These are phyloP conservation scores for Saccharum officinarum DNA, from an alignment of 176 grass and related monocot genomes.

Conservation along the genomic window DNA sequence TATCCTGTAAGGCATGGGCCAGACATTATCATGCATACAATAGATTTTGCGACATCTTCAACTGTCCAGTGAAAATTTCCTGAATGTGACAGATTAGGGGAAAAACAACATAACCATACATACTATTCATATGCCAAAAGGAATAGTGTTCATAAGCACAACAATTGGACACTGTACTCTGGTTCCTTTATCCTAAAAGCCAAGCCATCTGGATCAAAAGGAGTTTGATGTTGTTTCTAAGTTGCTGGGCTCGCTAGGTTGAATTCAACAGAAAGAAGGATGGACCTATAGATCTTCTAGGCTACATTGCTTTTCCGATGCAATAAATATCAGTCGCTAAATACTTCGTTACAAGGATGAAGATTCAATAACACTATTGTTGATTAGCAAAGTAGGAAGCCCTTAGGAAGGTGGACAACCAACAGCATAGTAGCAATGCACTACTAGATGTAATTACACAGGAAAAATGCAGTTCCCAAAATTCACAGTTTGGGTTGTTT, in stretches of 20 bases:
- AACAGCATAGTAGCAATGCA: not conserved
- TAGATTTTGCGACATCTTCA: slow-evolving; percentile 94
- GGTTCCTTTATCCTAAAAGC: not conserved
- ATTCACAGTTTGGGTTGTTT: not conserved
- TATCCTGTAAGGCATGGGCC: slow-evolving; percentile 96
- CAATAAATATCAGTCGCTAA: not conserved
- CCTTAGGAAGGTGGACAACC: not conserved
- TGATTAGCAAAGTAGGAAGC: slow-evolving; percentile 21
- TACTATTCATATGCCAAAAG: slow-evolving; percentile 1
- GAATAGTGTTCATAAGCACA: not conserved
- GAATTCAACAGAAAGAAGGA: not conserved
- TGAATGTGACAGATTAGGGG: slow-evolving; percentile 18
- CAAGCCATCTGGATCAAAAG: not conserved
- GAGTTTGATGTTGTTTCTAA: slow-evolving; percentile 14
- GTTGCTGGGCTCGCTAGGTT: not conserved
- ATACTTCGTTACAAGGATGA: not conserved
- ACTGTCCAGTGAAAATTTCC: slow-evolving; percentile 98
- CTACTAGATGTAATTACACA: not conserved
- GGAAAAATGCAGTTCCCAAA: slow-evolving; percentile 1
- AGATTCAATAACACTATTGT: not conserved
- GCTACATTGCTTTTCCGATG: not conserved
- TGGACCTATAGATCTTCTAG: not conserved
- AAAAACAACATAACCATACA: slow-evolving; percentile 30
- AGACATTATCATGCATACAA: slow-evolving; percentile 98
- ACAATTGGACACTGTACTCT: not conserved